phyloP scores from a whole-genome alignment of 306 rosid genomes.

The Trichosanthes cucumerina region DNA sequence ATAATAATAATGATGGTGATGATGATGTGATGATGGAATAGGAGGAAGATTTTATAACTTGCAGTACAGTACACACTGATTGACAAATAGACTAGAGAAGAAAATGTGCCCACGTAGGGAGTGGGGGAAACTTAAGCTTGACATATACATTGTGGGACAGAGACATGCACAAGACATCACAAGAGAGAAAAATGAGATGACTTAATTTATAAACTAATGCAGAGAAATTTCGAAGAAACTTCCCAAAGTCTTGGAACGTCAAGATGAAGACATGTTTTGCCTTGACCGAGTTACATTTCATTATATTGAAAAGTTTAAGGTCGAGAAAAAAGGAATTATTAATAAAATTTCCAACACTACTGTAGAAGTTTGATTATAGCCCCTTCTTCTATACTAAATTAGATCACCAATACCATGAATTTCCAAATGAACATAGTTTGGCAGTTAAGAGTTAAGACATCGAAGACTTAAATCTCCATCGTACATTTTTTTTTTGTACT shows the following conservation, averaged over 20 bases:
- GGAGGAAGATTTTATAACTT: neutral
- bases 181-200: neutral
- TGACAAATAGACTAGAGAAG: neutral
- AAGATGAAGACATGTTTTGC: neutral
- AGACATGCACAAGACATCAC: neutral
- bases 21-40: no score
- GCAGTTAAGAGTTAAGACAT: no score
- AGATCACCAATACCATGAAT: no score
- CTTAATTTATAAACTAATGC: neutral
- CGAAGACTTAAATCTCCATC: no score
- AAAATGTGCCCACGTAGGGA: no score
- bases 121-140: neutral
- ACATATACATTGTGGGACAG: neutral
- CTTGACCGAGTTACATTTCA: neutral
- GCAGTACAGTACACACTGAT: neutral
- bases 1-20: no score
- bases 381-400: no score
- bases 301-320: neutral
- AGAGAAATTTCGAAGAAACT: neutral
- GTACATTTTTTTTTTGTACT: no score
- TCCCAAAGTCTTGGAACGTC: neutral
- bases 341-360: neutral
- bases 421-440: no score
- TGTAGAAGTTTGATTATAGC: neutral
- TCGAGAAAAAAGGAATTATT: neutral